Evolutionary conservation across 352 stramenopile species (phyloP).

Genomic region (Albugo candida): DNA sequence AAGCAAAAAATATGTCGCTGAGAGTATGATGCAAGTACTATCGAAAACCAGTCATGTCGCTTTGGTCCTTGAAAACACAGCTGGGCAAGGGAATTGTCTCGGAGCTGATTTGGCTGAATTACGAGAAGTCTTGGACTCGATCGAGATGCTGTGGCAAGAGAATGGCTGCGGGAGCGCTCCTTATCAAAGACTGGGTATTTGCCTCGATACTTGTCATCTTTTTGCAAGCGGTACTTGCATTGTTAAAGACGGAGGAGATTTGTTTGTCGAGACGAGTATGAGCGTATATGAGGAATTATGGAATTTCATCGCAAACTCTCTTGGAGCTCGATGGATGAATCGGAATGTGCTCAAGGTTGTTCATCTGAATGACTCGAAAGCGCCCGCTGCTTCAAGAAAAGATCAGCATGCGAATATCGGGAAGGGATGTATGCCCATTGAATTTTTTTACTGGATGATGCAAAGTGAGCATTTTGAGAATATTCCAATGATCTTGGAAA

Average conservation of each 20-base stretch:
- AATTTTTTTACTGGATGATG: conserved; percentile 22
- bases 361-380: conserved; percentile 27
- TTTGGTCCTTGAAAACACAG: conserved; percentile 26
- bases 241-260: too few relatives aligned
- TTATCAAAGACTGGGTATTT: conserved; percentile 14
- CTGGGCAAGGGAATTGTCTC: conserved; percentile 18
- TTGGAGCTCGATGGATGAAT: conserved; percentile 12
- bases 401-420: conserved; percentile 30
- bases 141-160: background rate
- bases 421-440: conserved; percentile 11
- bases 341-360: conserved; percentile 17
- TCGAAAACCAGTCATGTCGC: conserved; percentile 10
- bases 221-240: conserved; percentile 13
- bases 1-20: conserved; percentile 14
- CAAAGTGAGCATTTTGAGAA: conserved; percentile 15
- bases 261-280: conserved; percentile 7
- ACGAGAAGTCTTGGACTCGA: conserved; percentile 13
- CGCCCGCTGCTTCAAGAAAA: conserved; percentile 8
- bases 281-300: conserved; percentile 17
- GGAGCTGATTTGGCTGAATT: conserved; percentile 18
- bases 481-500: conserved; percentile 28
- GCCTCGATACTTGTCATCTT: conserved; percentile 24
- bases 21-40: conserved; percentile 16
- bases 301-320: conserved; percentile 10
- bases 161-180: background rate